Base-by-base conservation (phyloP, 306 rosid genomes). In the Begonia masoniana region DNA sequence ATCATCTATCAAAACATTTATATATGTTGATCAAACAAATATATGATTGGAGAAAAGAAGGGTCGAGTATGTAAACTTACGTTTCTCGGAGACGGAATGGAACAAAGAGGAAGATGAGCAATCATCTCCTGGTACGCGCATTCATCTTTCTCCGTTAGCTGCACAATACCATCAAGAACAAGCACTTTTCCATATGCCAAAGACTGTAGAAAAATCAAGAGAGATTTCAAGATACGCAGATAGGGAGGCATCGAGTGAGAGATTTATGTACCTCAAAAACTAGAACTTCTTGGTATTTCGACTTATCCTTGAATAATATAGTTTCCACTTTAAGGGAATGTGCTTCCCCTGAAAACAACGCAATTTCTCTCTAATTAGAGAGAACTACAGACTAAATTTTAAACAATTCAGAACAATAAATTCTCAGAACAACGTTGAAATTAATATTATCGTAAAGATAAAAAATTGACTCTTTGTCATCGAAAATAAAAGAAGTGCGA, bases 91-190 rank as follows among this genome's bases (percentile, higher is more conserved):
- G 84, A 73, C 51, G 70, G 74, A 75, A 91, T 83, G 9, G 99
- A 91, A 67, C 99, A 91, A 47, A 91, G 99, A 52, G 99, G 99
- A 52, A 91, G 94, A 74, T 83, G 99, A 41, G 92, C 70, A 52
- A 91, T 91, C 99, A 91, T 91, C 75, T 91, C 99, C 84, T 91
- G 99, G 77, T 91, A 91, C 51, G 96, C 96, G 47, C 96, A 91
- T 83, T 91, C 99, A 62, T 91, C 99, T 70, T 75, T 86, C 81
- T 91, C 96, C 42, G 88, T 91, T 71, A 91, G 76, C 68, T 91
- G 99, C 68, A 91, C 80, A 68, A 91, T 86, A 61, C 96, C 99
- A 76, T 91, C 99, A 64, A 91, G 99, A 51, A 83, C 99, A 54
- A 91, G 99, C 54, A 86, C 95, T 68, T 86, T 91, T 58, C 99